A percentile compares a stretch with the other conserved stretches of the same genome.
Evolutionary conservation across 2,329 filamentous ascomycete genomes (phyloP).

Genomic region (Blastomyces gilchristii): DNA sequence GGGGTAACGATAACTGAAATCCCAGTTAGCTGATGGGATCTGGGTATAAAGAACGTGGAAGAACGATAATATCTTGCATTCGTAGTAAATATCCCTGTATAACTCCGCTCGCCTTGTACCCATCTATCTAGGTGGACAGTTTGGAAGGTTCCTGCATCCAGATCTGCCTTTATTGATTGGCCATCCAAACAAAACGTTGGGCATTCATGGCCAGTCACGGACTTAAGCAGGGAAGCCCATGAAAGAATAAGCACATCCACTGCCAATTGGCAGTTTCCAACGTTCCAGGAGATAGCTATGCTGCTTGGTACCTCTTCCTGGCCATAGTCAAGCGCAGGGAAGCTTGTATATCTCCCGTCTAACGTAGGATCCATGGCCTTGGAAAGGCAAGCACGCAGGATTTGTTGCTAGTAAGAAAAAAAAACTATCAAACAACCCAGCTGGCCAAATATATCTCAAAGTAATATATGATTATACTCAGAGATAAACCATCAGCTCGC

Average conservation of each 20-base stretch:
- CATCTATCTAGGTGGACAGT: constrained; percentile 14
- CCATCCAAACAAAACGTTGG: constrained; percentile 26
- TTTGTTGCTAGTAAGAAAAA: neutral
- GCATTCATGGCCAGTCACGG: constrained; percentile 25
- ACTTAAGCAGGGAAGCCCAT: constrained; percentile 25
- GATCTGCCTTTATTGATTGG: constrained; percentile 21
- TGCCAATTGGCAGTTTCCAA: constrained; percentile 3
- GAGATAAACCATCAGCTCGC: neutral
- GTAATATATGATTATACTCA: neutral
- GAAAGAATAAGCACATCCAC: constrained; percentile 12
- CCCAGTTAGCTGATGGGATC: constrained; percentile 1
- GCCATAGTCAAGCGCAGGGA: constrained; percentile 16
- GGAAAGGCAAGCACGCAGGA: neutral
- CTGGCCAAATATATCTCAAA: neutral
- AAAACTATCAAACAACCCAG: neutral
- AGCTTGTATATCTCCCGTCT: constrained; percentile 12
- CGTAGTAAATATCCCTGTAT: constrained; percentile 21
- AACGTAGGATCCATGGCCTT: neutral
- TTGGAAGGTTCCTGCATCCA: constrained; percentile 15
- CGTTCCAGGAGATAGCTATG: constrained; percentile 10
- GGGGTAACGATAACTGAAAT: constrained; percentile 1
- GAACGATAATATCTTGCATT: constrained; percentile 13
- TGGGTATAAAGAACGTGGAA: neutral
- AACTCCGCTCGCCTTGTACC: constrained; percentile 12
- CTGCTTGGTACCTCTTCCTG: constrained; percentile 5